These are phyloP conservation scores for Phalaenopsis hybrid DNA, from an alignment of 116 monocot genomes.

Conservation along the genomic window DNA sequence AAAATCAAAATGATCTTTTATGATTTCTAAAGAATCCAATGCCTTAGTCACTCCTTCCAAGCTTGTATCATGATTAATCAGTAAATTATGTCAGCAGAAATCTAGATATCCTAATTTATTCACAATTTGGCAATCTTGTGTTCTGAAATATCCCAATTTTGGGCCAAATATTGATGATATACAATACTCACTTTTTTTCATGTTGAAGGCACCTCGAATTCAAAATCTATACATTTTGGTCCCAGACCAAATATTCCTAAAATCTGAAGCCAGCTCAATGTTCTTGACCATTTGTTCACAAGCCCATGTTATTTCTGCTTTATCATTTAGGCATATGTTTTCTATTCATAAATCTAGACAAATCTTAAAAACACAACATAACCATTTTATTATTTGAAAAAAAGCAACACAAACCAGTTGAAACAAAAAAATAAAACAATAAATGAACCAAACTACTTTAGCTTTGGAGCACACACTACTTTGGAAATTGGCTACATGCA, in stretches of 20 bases:
- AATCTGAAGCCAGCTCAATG: background rate
- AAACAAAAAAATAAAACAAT: background rate
- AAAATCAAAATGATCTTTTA: no score
- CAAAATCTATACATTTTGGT: background rate
- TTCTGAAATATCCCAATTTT: background rate
- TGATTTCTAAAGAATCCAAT: background rate
- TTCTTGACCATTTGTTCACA: background rate
- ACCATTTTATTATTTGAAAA: background rate
- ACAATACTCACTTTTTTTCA: background rate
- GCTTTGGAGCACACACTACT: background rate
- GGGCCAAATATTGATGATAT: background rate
- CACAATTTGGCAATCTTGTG: no score
- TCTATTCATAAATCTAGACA: background rate
- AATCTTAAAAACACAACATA: background rate
- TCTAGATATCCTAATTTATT: background rate
- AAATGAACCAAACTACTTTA: background rate
- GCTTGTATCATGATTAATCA: background rate
- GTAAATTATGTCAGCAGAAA: background rate
- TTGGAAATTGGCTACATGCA: background rate
- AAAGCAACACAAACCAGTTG: background rate
- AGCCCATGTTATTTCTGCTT: background rate
- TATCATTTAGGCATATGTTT: background rate
- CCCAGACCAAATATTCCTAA: background rate
- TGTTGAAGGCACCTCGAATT: background rate
- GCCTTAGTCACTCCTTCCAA: background rate